These are phyloP conservation scores for Pseudogymnoascus sp. DNA, from an alignment of 2,329 filamentous ascomycete genomes.

Conservation along the genomic window DNA sequence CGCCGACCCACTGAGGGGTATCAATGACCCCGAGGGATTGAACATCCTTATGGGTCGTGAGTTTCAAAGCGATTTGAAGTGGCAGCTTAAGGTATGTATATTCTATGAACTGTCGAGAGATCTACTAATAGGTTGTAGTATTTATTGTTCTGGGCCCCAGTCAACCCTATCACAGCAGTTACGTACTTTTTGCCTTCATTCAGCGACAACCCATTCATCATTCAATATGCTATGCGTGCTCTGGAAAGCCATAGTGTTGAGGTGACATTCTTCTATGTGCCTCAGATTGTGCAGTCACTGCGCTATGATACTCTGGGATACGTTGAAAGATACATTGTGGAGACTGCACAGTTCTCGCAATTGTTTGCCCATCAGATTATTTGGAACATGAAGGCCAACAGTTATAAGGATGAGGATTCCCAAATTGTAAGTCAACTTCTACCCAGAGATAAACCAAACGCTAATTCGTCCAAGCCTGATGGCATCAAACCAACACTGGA, in stretches of 20 bases:
- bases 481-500: conserved; percentile 90
- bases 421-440: conserved; percentile 55
- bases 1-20: conserved; percentile 74
- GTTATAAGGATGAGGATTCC: conserved; percentile 93
- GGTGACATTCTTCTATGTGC: conserved; percentile 97
- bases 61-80: conserved; percentile 70
- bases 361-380: conserved; percentile 98
- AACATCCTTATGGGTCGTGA: conserved; percentile 71
- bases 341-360: conserved; percentile 96
- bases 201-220: conserved; percentile 81
- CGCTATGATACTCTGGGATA: conserved; percentile 91
- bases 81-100: conserved; percentile 69
- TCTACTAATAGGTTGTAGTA: conserved; percentile 49
- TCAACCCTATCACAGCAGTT: conserved; percentile 87
- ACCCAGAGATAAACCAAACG: background rate
- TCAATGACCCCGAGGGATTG: conserved; percentile 74
- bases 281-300: conserved; percentile 92
- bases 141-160: conserved; percentile 83
- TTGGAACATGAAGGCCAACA: conserved; percentile 99
- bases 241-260: conserved; percentile 93
- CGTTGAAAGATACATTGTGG: conserved; percentile 90
- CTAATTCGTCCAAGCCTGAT: conserved; percentile 55
- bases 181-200: conserved; percentile 91
- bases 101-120: background rate
- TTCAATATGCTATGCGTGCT: conserved; percentile 95